Evolutionary conservation across 305 asterid genomes (phyloP).

Genomic region (Ruellia speciosa): DNA sequence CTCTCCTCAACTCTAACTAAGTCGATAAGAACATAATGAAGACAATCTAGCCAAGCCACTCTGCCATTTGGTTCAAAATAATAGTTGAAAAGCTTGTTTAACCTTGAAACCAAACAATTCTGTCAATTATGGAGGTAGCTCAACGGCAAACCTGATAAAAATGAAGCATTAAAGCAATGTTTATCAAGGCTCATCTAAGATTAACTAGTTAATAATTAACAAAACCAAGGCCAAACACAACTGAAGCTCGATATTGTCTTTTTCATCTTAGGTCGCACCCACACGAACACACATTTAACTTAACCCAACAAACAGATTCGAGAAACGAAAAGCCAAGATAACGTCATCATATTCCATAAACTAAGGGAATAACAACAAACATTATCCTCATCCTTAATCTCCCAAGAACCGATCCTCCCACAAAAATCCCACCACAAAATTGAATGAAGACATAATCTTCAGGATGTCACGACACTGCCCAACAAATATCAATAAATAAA

Average conservation of each 20-base stretch:
- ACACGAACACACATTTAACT: conserved; percentile 5
- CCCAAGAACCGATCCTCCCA: not conserved
- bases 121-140: not conserved
- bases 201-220: not conserved
- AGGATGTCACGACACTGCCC: not conserved
- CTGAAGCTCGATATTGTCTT: not conserved
- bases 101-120: not conserved
- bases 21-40: not conserved
- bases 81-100: not conserved
- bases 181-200: not conserved
- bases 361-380: not conserved
- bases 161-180: not conserved
- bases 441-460: not conserved
- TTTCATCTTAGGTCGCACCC: not conserved
- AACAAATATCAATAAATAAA: not conserved
- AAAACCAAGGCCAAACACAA: conserved; percentile 6
- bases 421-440: not conserved
- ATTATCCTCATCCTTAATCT: not conserved
- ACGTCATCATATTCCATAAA: not conserved
- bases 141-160: not conserved
- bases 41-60: conserved; percentile 5
- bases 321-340: conserved; percentile 16
- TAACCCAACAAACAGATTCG: conserved; percentile 9
- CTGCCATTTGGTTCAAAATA: not conserved
- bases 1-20: not conserved